These are phyloP conservation scores for Vicia sativa DNA, from an alignment of 306 rosid genomes.

Conservation along the genomic window DNA sequence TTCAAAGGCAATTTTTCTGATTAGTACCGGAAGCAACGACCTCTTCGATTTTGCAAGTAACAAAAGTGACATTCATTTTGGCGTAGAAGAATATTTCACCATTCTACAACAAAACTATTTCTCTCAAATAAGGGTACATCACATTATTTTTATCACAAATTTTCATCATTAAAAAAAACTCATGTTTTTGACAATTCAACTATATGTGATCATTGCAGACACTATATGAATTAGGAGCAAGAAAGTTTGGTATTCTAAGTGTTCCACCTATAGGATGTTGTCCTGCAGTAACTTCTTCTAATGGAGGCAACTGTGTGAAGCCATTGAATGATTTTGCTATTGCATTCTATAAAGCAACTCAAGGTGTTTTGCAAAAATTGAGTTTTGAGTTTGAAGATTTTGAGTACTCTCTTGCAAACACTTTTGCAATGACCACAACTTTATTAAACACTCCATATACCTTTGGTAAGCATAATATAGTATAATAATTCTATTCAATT, in stretches of 20 bases:
- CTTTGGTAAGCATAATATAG: slow-evolving; percentile 36
- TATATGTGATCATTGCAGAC: slow-evolving; percentile 39
- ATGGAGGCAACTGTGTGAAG: slow-evolving; percentile 30
- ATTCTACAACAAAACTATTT: slow-evolving; percentile 23
- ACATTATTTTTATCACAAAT: background rate
- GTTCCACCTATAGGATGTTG: slow-evolving; percentile 55
- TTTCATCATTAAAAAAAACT: background rate
- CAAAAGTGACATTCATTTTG: background rate
- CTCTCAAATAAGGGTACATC: slow-evolving; percentile 38
- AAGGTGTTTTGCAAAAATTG: slow-evolving; percentile 31
- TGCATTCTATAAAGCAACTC: slow-evolving; percentile 27
- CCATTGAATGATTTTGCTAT: slow-evolving; percentile 47
- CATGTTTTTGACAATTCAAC: background rate
- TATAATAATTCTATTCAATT: too few relatives aligned
- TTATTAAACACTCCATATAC: background rate
- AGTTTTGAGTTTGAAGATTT: slow-evolving; percentile 41
- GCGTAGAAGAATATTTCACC: slow-evolving; percentile 6
- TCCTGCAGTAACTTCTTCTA: slow-evolving; percentile 36
- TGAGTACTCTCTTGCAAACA: slow-evolving; percentile 47
- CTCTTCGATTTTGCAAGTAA: slow-evolving; percentile 44
- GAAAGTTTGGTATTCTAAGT: slow-evolving; percentile 55
- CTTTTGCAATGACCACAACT: slow-evolving; percentile 36
- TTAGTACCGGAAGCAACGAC: slow-evolving; percentile 59
- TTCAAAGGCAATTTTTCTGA: slow-evolving; percentile 50
- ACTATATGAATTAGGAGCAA: slow-evolving; percentile 50